These are phyloP conservation scores for Phytophthora pseudosyringae DNA, from an alignment of 352 stramenopile genomes.

Conservation along the genomic window DNA sequence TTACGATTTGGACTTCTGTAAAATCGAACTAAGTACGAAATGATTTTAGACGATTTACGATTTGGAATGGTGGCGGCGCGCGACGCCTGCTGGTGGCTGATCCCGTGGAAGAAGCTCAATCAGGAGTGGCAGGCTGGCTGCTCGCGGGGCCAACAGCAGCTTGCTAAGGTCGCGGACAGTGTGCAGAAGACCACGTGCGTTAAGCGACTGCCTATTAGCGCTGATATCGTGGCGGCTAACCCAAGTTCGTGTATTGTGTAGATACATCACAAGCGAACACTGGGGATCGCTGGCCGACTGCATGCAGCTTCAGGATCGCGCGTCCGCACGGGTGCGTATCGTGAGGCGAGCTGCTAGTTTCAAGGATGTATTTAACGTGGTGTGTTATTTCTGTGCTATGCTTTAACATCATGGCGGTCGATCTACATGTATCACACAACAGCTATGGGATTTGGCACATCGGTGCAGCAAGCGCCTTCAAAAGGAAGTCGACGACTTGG, in stretches of 20 bases:
- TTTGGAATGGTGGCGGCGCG: constrained; percentile 8
- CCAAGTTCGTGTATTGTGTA: constrained; percentile 12
- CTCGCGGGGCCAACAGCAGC: constrained; percentile 59
- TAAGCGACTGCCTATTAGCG: background rate
- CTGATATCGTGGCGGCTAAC: background rate
- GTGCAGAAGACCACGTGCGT: constrained; percentile 80
- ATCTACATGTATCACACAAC: background rate
- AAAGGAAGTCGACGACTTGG: constrained; percentile 55
- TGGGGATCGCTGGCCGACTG: constrained; percentile 66
- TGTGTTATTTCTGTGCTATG: constrained; percentile 6
- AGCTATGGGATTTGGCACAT: constrained; percentile 81
- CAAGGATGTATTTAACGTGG: background rate
- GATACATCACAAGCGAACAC: constrained; percentile 70
- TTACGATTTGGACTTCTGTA: too few relatives aligned
- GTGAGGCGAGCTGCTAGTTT: background rate
- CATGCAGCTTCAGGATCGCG: constrained; percentile 50
- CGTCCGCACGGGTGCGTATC: constrained; percentile 50
- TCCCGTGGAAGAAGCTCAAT: constrained; percentile 65
- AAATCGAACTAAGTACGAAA: too few relatives aligned
- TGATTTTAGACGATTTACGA: too few relatives aligned
- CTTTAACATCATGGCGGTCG: background rate
- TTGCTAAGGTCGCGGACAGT: constrained; percentile 71
- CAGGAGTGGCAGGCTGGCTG: constrained; percentile 65
- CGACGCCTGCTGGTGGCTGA: constrained; percentile 68
- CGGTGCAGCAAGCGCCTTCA: constrained; percentile 62